Percentiles rank a stretch among this genome's conserved stretches.
Conservation (phyloP, 345 rosid species). For the Nephelium lappaceum region DNA sequence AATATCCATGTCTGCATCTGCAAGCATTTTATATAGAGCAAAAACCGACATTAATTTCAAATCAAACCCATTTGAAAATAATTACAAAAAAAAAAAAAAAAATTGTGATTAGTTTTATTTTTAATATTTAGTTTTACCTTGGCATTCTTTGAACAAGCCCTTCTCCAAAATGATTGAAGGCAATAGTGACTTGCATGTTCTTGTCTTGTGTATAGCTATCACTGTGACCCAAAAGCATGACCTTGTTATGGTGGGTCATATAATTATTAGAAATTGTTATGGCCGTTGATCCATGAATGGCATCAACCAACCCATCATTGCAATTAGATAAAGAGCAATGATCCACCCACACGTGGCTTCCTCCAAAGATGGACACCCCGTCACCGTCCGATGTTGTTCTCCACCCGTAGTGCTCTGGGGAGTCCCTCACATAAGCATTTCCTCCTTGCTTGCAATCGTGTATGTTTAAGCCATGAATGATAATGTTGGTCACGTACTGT, state of each 20-base stretch:
- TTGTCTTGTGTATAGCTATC: conserved; percentile 52
- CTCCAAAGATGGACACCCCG: conserved; percentile 62
- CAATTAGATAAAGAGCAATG: conserved; percentile 68
- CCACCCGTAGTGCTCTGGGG: conserved; percentile 65
- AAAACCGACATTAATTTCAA: not conserved
- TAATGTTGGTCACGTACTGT: conserved; percentile 62
- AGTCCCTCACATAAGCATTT: conserved; percentile 63
- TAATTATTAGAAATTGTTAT: conserved; percentile 63
- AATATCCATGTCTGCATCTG: conserved; percentile 70
- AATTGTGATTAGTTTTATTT: not conserved
- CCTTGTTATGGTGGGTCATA: conserved; percentile 60
- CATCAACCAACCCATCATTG: conserved; percentile 57
- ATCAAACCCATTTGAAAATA: not conserved
- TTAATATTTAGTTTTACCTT: conserved; percentile 31
- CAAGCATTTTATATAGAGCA: not conserved
- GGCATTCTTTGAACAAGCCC: conserved; percentile 78
- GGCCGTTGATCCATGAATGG: conserved; percentile 62
- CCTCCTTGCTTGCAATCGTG: conserved; percentile 64
- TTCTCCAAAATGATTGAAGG: conserved; percentile 73
- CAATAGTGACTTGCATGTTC: conserved; percentile 74
- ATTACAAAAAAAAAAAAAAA: not conserved
- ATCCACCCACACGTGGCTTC: conserved; percentile 68
- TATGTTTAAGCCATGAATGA: conserved; percentile 55
- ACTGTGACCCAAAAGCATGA: conserved; percentile 72
- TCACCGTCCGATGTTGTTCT: conserved; percentile 65